A percentile compares a stretch with the other conserved stretches of the same genome.
phyloP scores from a whole-genome alignment of 2,329 filamentous ascomycete genomes.

The Epichloe elymi region DNA sequence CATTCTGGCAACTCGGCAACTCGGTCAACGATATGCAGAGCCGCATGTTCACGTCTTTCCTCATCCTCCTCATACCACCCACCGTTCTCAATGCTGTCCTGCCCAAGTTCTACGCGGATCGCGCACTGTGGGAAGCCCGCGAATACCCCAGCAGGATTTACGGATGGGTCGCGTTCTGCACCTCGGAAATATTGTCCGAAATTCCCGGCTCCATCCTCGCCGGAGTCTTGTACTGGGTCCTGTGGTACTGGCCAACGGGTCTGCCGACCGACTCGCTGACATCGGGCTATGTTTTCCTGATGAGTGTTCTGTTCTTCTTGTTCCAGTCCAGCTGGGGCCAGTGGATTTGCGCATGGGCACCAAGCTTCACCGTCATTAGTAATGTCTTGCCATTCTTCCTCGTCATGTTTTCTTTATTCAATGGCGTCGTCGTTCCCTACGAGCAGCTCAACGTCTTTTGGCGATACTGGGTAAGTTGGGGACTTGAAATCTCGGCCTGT shows the following conservation, averaged over 20 bases:
- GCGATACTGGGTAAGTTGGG: slow-evolving; percentile 46
- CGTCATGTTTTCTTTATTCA: slow-evolving; percentile 64
- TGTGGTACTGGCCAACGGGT: slow-evolving; percentile 69
- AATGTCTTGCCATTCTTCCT: slow-evolving; percentile 69
- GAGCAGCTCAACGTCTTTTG: slow-evolving; percentile 53
- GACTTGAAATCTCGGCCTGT: not conserved
- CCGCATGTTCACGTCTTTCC: slow-evolving; percentile 60
- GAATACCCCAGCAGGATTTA: slow-evolving; percentile 66
- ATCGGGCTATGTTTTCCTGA: slow-evolving; percentile 3
- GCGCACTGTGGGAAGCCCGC: slow-evolving; percentile 58
- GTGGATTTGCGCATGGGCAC: slow-evolving; percentile 74
- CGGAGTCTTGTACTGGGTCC: slow-evolving; percentile 53
- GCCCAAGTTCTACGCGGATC: slow-evolving; percentile 66
- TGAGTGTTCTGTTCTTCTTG: slow-evolving; percentile 49
- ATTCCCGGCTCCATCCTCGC: slow-evolving; percentile 56
- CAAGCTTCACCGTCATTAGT: slow-evolving; percentile 37
- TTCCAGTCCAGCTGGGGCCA: slow-evolving; percentile 68
- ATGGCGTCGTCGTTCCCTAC: slow-evolving; percentile 63
- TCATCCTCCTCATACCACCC: slow-evolving; percentile 53
- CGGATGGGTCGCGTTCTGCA: slow-evolving; percentile 64
- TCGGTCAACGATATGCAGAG: slow-evolving; percentile 58
- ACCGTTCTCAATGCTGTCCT: slow-evolving; percentile 61
- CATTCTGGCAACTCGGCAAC: slow-evolving; percentile 58
- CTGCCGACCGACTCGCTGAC: slow-evolving; percentile 49
- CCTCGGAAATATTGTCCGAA: slow-evolving; percentile 59